phyloP scores from a whole-genome alignment of 345 rosid genomes.

The Dipteronia sinensis region DNA sequence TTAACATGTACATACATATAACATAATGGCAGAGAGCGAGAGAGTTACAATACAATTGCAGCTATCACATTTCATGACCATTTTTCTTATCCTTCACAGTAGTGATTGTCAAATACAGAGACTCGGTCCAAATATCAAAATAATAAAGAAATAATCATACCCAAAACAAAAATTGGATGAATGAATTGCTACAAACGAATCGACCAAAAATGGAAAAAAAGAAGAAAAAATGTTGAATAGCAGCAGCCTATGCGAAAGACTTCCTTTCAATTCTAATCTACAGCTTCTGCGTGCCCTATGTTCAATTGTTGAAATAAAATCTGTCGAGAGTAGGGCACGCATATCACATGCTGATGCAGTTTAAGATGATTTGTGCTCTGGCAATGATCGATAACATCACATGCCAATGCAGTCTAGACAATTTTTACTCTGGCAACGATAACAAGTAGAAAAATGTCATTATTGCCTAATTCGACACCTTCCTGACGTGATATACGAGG shows the following conservation, averaged over 20 bases:
- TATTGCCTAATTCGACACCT: not conserved
- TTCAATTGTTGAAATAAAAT: slow-evolving; percentile 17
- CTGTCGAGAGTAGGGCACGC: not conserved
- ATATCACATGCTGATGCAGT: slow-evolving; percentile 22
- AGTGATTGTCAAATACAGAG: slow-evolving; percentile 6
- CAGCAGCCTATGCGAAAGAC: slow-evolving; percentile 35
- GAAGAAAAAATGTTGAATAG: slow-evolving; percentile 16
- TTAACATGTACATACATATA: too few species aligned
- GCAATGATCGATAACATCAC: not conserved
- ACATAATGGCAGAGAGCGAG: too few species aligned
- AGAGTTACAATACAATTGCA: not conserved
- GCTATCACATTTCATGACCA: slow-evolving; percentile 3
- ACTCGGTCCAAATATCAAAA: slow-evolving; percentile 16
- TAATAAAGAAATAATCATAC: slow-evolving; percentile 13
- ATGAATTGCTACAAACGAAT: slow-evolving; percentile 54
- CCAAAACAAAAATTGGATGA: slow-evolving; percentile 38
- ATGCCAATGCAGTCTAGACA: slow-evolving; percentile 13
- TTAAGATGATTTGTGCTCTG: slow-evolving; percentile 21
- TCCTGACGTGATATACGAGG: slow-evolving; percentile 19
- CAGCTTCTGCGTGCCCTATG: slow-evolving; percentile 31
- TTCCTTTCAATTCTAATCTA: slow-evolving; percentile 37
- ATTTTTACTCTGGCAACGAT: slow-evolving; percentile 20
- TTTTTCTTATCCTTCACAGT: not conserved
- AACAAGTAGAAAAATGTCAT: slow-evolving; percentile 11
- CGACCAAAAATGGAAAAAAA: slow-evolving; percentile 14